A percentile compares a stretch with the other conserved stretches of the same genome.
phyloP scores from a whole-genome alignment of 306 rosid species.

The Corylus americana region DNA sequence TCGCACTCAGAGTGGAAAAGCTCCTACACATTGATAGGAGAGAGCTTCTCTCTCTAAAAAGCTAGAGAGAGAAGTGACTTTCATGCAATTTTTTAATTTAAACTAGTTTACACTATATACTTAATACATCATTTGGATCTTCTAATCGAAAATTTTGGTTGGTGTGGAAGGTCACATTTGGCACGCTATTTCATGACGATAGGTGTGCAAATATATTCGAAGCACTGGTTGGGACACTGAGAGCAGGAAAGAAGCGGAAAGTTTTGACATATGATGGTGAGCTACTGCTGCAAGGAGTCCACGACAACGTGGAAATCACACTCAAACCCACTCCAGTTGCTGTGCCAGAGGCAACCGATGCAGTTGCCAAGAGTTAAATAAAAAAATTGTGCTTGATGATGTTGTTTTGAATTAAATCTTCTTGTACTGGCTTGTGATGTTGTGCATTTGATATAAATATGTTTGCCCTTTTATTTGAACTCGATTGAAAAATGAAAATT shows the following conservation, averaged over 20 bases:
- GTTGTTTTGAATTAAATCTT: not conserved
- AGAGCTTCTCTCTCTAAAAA: no score
- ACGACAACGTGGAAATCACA: slow-evolving; percentile 83
- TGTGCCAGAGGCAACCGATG: slow-evolving; percentile 29
- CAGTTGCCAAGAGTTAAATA: slow-evolving; percentile 30
- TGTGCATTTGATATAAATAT: not conserved
- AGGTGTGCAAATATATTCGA: slow-evolving; percentile 89
- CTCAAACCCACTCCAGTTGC: slow-evolving; percentile 55
- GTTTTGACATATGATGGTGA: slow-evolving; percentile 76
- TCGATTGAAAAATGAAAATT: not conserved
- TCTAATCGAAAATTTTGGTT: slow-evolving; percentile 10
- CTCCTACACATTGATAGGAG: no score
- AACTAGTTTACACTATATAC: no score
- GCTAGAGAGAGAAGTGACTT: no score
- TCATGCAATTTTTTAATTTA: no score
- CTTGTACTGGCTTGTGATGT: not conserved
- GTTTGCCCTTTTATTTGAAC: not conserved
- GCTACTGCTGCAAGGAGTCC: slow-evolving; percentile 92
- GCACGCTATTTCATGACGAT: slow-evolving; percentile 78
- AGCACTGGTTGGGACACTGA: slow-evolving; percentile 87
- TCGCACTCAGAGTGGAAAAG: no score
- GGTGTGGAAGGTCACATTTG: slow-evolving; percentile 76
- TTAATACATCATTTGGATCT: not conserved
- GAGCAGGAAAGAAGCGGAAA: slow-evolving; percentile 87
- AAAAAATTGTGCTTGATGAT: not conserved